These are phyloP conservation scores for Helianthus tuberosus DNA, from an alignment of 129 eudicot species.

Conservation along the genomic window DNA sequence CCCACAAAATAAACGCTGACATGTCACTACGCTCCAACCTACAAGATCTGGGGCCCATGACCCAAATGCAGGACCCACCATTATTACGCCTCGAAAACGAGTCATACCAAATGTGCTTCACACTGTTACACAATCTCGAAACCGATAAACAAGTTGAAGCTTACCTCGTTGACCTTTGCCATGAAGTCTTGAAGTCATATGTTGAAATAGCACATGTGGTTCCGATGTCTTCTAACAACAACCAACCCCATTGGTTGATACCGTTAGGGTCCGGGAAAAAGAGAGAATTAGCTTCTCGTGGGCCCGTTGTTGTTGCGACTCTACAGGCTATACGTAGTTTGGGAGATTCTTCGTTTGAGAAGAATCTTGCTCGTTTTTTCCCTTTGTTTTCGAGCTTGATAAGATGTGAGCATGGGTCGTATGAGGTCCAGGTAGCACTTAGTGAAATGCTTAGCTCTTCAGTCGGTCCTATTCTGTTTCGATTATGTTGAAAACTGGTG, in stretches of 20 bases:
- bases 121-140: constrained; percentile 71
- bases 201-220: constrained; percentile 32
- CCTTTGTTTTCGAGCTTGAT: constrained; percentile 75
- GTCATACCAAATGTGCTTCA: constrained; percentile 83
- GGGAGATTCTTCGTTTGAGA: constrained; percentile 75
- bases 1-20: constrained; percentile 77
- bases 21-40: constrained; percentile 60
- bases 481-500: constrained; percentile 55
- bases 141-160: constrained; percentile 64
- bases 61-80: constrained; percentile 98
- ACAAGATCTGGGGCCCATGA: constrained; percentile 65
- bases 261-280: constrained; percentile 87
- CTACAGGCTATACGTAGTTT: constrained; percentile 73
- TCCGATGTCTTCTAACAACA: constrained; percentile 28
- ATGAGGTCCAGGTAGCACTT: constrained; percentile 77
- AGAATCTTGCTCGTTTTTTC: constrained; percentile 57
- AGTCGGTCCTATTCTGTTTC: constrained; percentile 79
- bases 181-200: constrained; percentile 63
- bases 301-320: constrained; percentile 71
- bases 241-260: constrained; percentile 46
- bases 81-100: constrained; percentile 90
- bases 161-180: constrained; percentile 68
- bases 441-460: constrained; percentile 78
- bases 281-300: constrained; percentile 82
- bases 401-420: constrained; percentile 91